Evolutionary conservation across 352 stramenopile species (phyloP).

Genomic region (Globisporangium polare): DNA sequence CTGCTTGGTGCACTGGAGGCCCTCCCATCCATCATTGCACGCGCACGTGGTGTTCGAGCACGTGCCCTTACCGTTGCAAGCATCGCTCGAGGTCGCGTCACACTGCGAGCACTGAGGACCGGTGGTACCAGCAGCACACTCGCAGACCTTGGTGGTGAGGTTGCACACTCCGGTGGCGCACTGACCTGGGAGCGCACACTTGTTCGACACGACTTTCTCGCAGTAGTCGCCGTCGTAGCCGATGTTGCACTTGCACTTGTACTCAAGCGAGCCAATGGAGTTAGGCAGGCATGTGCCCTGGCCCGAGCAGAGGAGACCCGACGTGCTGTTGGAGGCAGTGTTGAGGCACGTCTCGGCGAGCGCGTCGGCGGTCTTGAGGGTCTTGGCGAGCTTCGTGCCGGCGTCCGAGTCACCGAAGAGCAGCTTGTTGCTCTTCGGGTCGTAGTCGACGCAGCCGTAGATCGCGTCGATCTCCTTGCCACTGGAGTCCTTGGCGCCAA

Average conservation of each 20-base stretch:
- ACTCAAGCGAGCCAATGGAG: conserved; percentile 33
- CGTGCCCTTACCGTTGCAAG: conserved; percentile 59
- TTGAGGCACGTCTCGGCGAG: conserved; percentile 45
- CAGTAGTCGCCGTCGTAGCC: conserved; percentile 66
- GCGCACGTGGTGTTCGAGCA: conserved; percentile 50
- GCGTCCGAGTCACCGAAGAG: conserved; percentile 54
- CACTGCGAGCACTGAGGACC: conserved; percentile 72
- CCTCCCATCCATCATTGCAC: conserved; percentile 57
- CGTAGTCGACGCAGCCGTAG: conserved; percentile 71
- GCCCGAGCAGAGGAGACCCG: conserved; percentile 47
- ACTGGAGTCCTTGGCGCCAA: conserved; percentile 32
- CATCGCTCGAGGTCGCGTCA: conserved; percentile 45
- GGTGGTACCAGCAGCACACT: conserved; percentile 59
- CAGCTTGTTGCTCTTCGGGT: conserved; percentile 41
- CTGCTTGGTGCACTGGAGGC: conserved; percentile 68
- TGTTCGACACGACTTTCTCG: conserved; percentile 62
- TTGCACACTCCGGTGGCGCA: conserved; percentile 67
- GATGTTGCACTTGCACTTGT: conserved; percentile 70
- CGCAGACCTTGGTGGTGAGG: conserved; percentile 57
- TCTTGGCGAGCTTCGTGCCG: conserved; percentile 44
- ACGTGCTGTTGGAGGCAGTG: conserved; percentile 44
- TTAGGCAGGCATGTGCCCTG: conserved; percentile 62
- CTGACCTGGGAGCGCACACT: conserved; percentile 66
- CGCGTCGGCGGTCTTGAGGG: conserved; percentile 39
- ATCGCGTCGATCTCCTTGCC: conserved; percentile 51